These are phyloP conservation scores for Neonectria sp. DNA, from an alignment of 2,329 filamentous ascomycete genomes.

Conservation along the genomic window DNA sequence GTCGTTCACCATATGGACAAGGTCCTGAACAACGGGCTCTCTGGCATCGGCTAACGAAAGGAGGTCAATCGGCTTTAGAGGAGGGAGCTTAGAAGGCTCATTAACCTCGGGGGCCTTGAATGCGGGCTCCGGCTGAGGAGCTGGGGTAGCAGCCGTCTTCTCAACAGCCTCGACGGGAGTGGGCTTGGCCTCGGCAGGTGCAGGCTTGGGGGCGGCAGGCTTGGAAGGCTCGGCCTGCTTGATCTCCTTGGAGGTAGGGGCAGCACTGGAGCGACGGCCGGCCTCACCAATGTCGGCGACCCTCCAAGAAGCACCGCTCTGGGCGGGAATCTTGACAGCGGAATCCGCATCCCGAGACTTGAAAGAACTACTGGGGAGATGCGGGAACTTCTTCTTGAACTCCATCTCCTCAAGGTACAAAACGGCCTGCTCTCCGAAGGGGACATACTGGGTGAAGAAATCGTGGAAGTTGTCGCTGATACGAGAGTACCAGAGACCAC, in stretches of 20 bases:
- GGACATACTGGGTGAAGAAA: slow-evolving; percentile 97
- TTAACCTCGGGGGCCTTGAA: slow-evolving; percentile 75
- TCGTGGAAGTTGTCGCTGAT: slow-evolving; percentile 99
- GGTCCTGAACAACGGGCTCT: slow-evolving; percentile 91
- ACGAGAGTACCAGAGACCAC: slow-evolving; percentile 92
- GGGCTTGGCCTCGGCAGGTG: slow-evolving; percentile 40
- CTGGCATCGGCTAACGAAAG: slow-evolving; percentile 81
- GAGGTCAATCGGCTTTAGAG: slow-evolving; percentile 82
- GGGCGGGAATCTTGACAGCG: slow-evolving; percentile 86
- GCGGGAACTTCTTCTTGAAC: slow-evolving; percentile 87
- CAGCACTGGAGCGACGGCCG: slow-evolving; percentile 74
- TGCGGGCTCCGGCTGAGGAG: slow-evolving; percentile 45
- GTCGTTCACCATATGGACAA: slow-evolving; percentile 96
- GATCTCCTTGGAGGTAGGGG: slow-evolving; percentile 51
- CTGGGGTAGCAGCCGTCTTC: slow-evolving; percentile 49
- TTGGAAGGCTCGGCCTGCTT: slow-evolving; percentile 50
- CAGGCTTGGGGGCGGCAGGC: slow-evolving; percentile 51
- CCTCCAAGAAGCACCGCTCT: slow-evolving; percentile 88
- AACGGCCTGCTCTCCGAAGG: slow-evolving; percentile 94
- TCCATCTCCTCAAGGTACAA: slow-evolving; percentile 96
- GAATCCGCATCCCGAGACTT: slow-evolving; percentile 70
- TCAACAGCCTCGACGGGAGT: slow-evolving; percentile 51
- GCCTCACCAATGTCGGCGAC: slow-evolving; percentile 74
- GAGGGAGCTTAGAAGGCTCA: slow-evolving; percentile 75
- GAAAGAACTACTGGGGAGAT: slow-evolving; percentile 61